Evolutionary conservation across 495 filamentous ascomycete species (phyloP).

Genomic region (Immersiella caudata): DNA sequence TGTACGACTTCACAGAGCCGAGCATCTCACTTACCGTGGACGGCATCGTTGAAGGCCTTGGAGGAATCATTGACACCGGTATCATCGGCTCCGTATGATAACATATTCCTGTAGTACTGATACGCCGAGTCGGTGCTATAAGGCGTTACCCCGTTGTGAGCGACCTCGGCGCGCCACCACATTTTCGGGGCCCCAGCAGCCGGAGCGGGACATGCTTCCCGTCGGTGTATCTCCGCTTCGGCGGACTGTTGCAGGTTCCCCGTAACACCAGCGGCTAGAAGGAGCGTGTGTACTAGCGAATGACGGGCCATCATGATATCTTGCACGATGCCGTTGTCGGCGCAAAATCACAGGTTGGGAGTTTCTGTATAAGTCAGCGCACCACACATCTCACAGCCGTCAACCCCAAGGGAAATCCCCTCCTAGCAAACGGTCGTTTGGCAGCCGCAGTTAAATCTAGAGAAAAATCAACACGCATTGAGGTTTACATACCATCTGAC

Average conservation of each 20-base stretch:
- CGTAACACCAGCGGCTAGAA: background rate
- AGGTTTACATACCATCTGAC: slow-evolving; percentile 7
- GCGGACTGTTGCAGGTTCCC: background rate
- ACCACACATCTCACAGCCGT: background rate
- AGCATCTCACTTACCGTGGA: slow-evolving; percentile 55
- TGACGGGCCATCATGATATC: background rate
- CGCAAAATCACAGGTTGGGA: background rate
- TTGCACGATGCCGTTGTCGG: background rate
- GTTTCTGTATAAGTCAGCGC: slow-evolving; percentile 2
- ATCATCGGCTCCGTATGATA: slow-evolving; percentile 54
- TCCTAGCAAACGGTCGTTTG: background rate
- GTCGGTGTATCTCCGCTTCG: background rate
- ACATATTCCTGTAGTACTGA: slow-evolving; percentile 60
- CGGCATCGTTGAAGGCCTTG: slow-evolving; percentile 64
- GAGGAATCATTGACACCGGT: slow-evolving; percentile 65
- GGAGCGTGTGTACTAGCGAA: background rate
- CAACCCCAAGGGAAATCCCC: background rate
- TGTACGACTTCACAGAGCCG: slow-evolving; percentile 23
- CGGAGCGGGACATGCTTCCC: background rate
- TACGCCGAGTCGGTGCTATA: slow-evolving; percentile 45
- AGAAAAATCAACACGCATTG: background rate
- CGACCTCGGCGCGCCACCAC: slow-evolving; percentile 35
- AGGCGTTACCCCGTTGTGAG: slow-evolving; percentile 40
- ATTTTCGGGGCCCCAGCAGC: slow-evolving; percentile 9
- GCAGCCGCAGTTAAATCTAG: background rate